phyloP scores from a whole-genome alignment of 1,284 basidiomycete species.

The Irpex sp. region DNA sequence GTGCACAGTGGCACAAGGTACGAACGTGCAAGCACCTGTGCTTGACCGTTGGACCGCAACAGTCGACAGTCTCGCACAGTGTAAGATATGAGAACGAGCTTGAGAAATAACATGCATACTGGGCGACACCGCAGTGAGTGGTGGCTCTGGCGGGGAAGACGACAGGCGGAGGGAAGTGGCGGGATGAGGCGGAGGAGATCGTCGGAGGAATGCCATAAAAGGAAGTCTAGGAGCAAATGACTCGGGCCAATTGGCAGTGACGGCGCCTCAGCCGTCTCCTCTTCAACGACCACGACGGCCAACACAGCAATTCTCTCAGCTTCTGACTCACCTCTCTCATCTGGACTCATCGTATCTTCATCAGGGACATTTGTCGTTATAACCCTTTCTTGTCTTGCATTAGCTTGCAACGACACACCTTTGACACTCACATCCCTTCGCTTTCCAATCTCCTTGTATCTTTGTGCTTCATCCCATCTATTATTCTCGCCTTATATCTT shows the following conservation, averaged over 20 bases:
- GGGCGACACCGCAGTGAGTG: not conserved
- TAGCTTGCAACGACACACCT: slow-evolving; percentile 19
- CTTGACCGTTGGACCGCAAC: not conserved
- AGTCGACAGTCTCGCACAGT: not conserved
- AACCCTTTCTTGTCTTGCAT: slow-evolving; percentile 20
- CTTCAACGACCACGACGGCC: slow-evolving; percentile 14
- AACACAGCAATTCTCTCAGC: not conserved
- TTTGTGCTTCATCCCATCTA: slow-evolving; percentile 10
- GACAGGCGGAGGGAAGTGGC: not conserved
- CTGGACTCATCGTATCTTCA: slow-evolving; percentile 5
- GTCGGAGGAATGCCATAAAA: slow-evolving; percentile 5
- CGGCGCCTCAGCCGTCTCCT: slow-evolving; percentile 12
- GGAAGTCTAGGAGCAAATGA: slow-evolving; percentile 8
- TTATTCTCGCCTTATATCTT: slow-evolving; percentile 15
- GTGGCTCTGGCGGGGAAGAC: not conserved
- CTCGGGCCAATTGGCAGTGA: slow-evolving; percentile 12
- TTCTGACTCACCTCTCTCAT: not conserved
- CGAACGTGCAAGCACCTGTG: not conserved
- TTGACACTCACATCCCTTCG: slow-evolving; percentile 1
- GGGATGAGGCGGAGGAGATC: not conserved
- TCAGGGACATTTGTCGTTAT: not conserved
- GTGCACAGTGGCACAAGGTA: not conserved
- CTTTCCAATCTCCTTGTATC: slow-evolving; percentile 7
- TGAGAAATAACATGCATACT: no score
- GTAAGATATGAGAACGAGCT: not conserved